Evolutionary conservation across 371 early-diverging fungal species (phyloP).

Genomic region (Lichtheimia ramosa): DNA sequence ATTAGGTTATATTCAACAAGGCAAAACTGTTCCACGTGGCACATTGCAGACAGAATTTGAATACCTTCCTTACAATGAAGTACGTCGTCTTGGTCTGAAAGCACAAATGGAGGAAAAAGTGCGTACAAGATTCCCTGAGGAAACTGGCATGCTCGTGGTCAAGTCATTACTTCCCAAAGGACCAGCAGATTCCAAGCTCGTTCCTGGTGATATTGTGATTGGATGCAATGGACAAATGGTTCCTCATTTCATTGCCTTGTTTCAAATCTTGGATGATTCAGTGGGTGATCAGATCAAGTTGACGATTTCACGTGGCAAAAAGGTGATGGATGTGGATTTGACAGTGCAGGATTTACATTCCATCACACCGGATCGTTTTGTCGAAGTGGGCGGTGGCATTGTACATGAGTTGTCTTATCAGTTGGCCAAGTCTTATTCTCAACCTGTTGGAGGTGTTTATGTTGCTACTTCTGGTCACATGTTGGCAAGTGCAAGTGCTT

Average conservation of each 20-base stretch:
- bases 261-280: slow-evolving; percentile 61
- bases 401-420: slow-evolving; percentile 85
- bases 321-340: slow-evolving; percentile 50
- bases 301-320: slow-evolving; percentile 70
- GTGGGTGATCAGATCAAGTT: slow-evolving; percentile 64
- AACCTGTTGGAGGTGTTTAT: slow-evolving; percentile 80
- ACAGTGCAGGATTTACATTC: slow-evolving; percentile 75
- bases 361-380: slow-evolving; percentile 68
- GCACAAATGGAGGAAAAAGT: slow-evolving; percentile 60
- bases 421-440: slow-evolving; percentile 72
- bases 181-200: slow-evolving; percentile 61
- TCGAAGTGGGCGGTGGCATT: slow-evolving; percentile 85
- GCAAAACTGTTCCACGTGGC: slow-evolving; percentile 66
- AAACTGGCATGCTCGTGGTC: slow-evolving; percentile 77
- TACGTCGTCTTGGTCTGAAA: slow-evolving; percentile 58
- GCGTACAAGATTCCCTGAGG: slow-evolving; percentile 55
- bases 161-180: slow-evolving; percentile 71
- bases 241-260: slow-evolving; percentile 71
- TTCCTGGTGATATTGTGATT: slow-evolving; percentile 73
- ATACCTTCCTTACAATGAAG: slow-evolving; percentile 61
- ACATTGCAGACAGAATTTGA: slow-evolving; percentile 72
- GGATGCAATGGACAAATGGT: slow-evolving; percentile 59
- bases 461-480: slow-evolving; percentile 74
- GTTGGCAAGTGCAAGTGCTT: slow-evolving; percentile 61
- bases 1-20: slow-evolving; percentile 55